Base-by-base conservation (phyloP, 345 rosid genomes). In the Turritis glabra region DNA sequence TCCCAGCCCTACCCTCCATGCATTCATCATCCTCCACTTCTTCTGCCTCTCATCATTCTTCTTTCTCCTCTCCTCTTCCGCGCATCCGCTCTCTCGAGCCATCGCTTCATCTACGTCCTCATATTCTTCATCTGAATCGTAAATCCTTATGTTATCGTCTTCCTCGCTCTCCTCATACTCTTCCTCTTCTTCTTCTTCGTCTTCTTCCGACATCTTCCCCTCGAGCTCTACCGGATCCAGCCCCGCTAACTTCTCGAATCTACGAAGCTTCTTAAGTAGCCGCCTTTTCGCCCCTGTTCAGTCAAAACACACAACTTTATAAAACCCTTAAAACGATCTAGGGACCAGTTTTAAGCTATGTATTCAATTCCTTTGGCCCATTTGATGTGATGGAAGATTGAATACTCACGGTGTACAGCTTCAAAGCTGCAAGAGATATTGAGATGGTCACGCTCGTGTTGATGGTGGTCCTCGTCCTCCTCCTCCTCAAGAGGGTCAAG, bases 161-260 rank as follows among this genome's bases (percentile, higher is more conserved):
- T 84, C 83, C 59, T 63, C 80, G 23, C 79, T 64, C 62, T 64
- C 71, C 23, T 61, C 74, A 35, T 47, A 47, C 29, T 65, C 66
- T 46, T 65, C 66, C 21, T 74, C 40, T 10, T 69, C 82, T 2
- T 61, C 72, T n/a, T 46, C 44, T 17, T 64, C 76, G 4, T 55
- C 54, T 32, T 81, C 71, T 61, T 88, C 92, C 0, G 77, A 61
- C 86, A 90, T 85, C 76, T 77, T 77, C 67, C 84, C 83, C 80
- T 91, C 97, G 0, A 91, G 93, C 30, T 88, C 96, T 33, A 87
- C 55, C 0, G 97, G 97, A 74, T 94, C 99, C 71, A 95, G 75
- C 73, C 84, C 88, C 0, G 96, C 97, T n/a, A 95, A 77, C 77
- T 80, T 90, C 83, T 95, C 97, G 5, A 95, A 89, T 67, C 88